Evolutionary conservation across 768 basidiomycete species (phyloP).

Genomic region (Boletus eberwhitei): DNA sequence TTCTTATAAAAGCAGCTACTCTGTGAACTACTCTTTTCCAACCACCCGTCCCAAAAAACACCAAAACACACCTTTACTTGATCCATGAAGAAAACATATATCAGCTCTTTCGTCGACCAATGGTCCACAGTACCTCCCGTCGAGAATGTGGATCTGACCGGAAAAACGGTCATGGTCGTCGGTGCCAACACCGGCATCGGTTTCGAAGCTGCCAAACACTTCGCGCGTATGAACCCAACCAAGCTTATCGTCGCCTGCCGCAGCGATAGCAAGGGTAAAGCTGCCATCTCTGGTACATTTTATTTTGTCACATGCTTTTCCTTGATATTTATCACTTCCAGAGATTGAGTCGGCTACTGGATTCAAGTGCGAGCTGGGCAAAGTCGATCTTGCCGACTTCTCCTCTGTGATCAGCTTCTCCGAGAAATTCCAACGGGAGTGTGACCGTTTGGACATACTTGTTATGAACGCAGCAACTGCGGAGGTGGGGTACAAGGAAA

Average conservation of each 20-base stretch:
- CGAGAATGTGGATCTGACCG: slow-evolving; percentile 23
- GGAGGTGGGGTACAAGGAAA: slow-evolving; percentile 15
- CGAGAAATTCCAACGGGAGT: slow-evolving; percentile 5
- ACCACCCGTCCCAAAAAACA: background rate
- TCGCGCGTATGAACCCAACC: slow-evolving; percentile 29
- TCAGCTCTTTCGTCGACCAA: slow-evolving; percentile 12
- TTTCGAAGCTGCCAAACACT: slow-evolving; percentile 30
- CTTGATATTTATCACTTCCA: background rate
- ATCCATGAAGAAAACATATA: slow-evolving; percentile 10
- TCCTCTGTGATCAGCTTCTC: slow-evolving; percentile 11
- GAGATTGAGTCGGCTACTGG: slow-evolving; percentile 26
- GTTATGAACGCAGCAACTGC: slow-evolving; percentile 42
- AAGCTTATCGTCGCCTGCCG: slow-evolving; percentile 30
- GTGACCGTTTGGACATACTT: slow-evolving; percentile 29
- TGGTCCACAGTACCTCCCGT: slow-evolving; percentile 16
- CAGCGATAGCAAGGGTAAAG: slow-evolving; percentile 22
- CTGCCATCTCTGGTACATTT: slow-evolving; percentile 21
- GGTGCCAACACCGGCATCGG: slow-evolving; percentile 35
- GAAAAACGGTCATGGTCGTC: slow-evolving; percentile 30
- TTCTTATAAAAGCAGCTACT: background rate
- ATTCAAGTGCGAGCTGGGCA: slow-evolving; percentile 21
- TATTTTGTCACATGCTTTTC: background rate
- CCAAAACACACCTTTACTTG: too few species aligned
- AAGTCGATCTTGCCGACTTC: slow-evolving; percentile 16
- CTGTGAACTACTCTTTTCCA: background rate